Evolutionary conservation across 2,329 filamentous ascomycete genomes (phyloP).

Genomic region (Alternaria triticimaculans): DNA sequence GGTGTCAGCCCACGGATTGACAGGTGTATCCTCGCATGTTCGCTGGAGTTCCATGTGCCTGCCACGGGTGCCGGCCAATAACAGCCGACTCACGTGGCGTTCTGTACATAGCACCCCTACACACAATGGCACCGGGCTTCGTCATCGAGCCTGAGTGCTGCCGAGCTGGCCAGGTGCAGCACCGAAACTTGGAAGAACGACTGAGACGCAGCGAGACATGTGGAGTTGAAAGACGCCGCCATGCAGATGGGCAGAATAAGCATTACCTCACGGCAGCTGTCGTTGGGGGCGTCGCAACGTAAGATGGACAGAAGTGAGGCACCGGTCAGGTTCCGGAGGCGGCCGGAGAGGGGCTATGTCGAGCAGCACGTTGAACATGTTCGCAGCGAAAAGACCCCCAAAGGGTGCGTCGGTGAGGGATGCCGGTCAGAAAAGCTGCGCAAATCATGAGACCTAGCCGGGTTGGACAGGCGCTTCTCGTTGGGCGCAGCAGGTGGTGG

Average conservation of each 20-base stretch:
- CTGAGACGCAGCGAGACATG: slow-evolving; percentile 2
- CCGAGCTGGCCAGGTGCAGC: slow-evolving; percentile 31
- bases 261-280: neutral
- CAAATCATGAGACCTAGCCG: slow-evolving; percentile 14
- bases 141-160: slow-evolving; percentile 21
- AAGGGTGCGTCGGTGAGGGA: slow-evolving; percentile 8
- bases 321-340: slow-evolving; percentile 15
- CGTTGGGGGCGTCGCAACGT: neutral
- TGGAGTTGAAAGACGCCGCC: neutral
- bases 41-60: slow-evolving; percentile 4
- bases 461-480: slow-evolving; percentile 2
- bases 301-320: slow-evolving; percentile 5
- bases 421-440: slow-evolving; percentile 12
- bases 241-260: neutral
- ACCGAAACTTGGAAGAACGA: slow-evolving; percentile 17
- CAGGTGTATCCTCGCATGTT: slow-evolving; percentile 22
- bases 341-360: slow-evolving; percentile 10
- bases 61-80: slow-evolving; percentile 12
- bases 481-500: slow-evolving; percentile 16
- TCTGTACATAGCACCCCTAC: slow-evolving; percentile 16
- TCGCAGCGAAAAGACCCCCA: slow-evolving; percentile 5
- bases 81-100: slow-evolving; percentile 8
- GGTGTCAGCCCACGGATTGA: slow-evolving; percentile 12
- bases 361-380: slow-evolving; percentile 11
- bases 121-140: slow-evolving; percentile 19